Base-by-base conservation (phyloP, 2,329 filamentous ascomycete species). In the Botryotinia narcissicola region DNA sequence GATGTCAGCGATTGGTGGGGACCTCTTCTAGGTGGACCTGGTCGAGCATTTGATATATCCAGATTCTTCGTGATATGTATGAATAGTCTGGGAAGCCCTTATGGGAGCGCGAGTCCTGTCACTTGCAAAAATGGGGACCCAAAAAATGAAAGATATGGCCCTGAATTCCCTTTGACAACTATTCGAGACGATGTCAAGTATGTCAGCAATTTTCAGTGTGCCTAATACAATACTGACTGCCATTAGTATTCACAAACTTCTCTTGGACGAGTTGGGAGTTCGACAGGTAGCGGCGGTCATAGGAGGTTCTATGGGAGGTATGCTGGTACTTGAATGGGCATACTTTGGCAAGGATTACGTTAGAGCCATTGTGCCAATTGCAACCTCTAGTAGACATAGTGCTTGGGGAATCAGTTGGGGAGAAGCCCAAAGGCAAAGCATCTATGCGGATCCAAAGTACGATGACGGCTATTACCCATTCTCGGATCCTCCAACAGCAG, bases 361-460 rank as follows among this genome's bases (percentile, higher is more conserved):
- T 73, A 89, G 90, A 76, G 90, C 87, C 76, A 90, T 96, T 77
- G 91, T 96, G 16, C 92, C 93, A 22, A 95, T 97, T 78, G 93
- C 93, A 35, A 96, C 93, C 9, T 95, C 93, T 12, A 93, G 92
- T 78, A 87, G 91, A 60, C 94, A 96, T 82, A 95, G 93, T 79
- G 93, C 93, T 8, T 97, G 93, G 93, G 92, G 93, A 37, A 97
- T 96, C 79, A 95, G 92, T 83, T 97, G 93, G 93, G 93, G 93
- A 60, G 93, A 96, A 81, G 93, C 93, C 5, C 93, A 97, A 82
- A 87, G 93, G 70, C 93, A 96, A 83, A 95, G 92, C 86, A 98
- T 99, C 81, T 99, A 98, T 84, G 95, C 94, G 57, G 96, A 99
- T 81, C 96, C 96, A 46, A 98, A 98, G 84, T 99, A 99, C 82